Base-by-base conservation (phyloP, 2,329 filamentous ascomycete genomes). In the Botryosphaeria dothidea region DNA sequence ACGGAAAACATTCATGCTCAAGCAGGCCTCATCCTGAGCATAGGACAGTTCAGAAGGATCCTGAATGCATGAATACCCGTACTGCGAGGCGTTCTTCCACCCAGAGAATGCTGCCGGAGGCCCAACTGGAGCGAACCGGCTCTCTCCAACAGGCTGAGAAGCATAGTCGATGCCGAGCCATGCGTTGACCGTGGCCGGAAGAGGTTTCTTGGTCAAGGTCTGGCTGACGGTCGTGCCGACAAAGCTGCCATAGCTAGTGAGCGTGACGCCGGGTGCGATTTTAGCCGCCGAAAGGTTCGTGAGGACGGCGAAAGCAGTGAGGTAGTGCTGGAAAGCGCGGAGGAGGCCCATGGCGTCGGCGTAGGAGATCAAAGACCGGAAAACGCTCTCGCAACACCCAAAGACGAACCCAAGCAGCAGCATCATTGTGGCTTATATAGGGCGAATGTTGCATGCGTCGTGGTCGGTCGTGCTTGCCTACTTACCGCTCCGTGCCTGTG, bases 101-200 rank as follows among this genome's bases (percentile, higher is more conserved):
- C 79, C 81, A 1, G 77, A 71, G 52, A 84, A 82, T 1, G 74
- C 67, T 3, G 68, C 67, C 0, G 82, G 81, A 76, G 75, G 80
- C 23, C 75, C 72, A 21, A 81, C 73, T 0, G 79, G 74, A 13
- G 70, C 71, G 64, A 84, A 83, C 7, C 82, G 79, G 15, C 71
- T 67, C 3, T 78, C 71, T 4, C 78, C 80, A 1, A 77, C 75
- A 0, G 80, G 81, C 31, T 80, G 79, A 0, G 72, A 71, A 0
- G 82, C 76, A 56, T 82, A 84, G 68, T 82, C 79, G 34, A 84
- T 77, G 2, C 81, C 80, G 5, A 84, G 71, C 82, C 81, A 84
- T 0, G 82, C 81, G 66, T 84, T 79, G 1, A 83, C 77, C 0
- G 75, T 66, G 2, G 67, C 67, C 8, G 75, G 71, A 2, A 82